Conservation (phyloP, 2,329 filamentous ascomycete species). For the Aspergillus amoenus region DNA sequence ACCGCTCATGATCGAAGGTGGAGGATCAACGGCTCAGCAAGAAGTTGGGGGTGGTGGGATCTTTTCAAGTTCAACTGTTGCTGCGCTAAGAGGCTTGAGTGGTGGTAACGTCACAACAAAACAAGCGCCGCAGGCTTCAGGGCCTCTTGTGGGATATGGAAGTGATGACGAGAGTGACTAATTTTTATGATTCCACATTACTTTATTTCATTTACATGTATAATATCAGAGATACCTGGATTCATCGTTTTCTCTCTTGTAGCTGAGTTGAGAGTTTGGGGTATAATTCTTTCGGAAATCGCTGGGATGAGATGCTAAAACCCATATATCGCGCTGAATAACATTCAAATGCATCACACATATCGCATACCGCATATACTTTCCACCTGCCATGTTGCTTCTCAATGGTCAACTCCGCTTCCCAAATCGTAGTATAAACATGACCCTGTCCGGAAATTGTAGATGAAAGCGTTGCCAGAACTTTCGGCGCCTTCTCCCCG, state of each 20-base stretch:
- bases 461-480: constrained; percentile 76
- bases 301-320: constrained; percentile 15
- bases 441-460: constrained; percentile 82
- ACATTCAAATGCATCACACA: constrained; percentile 13
- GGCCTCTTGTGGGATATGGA: constrained; percentile 82
- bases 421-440: constrained; percentile 83
- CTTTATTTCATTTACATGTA: constrained; percentile 26
- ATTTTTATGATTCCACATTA: constrained; percentile 12
- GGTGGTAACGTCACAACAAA: constrained; percentile 46
- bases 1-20: constrained; percentile 47
- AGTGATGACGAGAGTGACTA: constrained; percentile 79
- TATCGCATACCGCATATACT: constrained; percentile 12
- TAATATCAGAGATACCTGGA: constrained; percentile 36
- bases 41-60: constrained; percentile 61
- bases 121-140: constrained; percentile 39
- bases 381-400: constrained; percentile 1
- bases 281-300: constrained; percentile 22
- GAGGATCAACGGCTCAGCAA: constrained; percentile 28
- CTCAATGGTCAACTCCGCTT: constrained; percentile 18
- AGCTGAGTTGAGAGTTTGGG: constrained; percentile 15
- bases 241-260: constrained; percentile 9
- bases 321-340: constrained; percentile 1
- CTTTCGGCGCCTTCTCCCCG: constrained; percentile 49
- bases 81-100: constrained; percentile 65
- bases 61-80: constrained; percentile 77